Evolutionary conservation across 176 grass and related monocot species (phyloP).

Genomic region (sorghum (Sorghum bicolor)): DNA sequence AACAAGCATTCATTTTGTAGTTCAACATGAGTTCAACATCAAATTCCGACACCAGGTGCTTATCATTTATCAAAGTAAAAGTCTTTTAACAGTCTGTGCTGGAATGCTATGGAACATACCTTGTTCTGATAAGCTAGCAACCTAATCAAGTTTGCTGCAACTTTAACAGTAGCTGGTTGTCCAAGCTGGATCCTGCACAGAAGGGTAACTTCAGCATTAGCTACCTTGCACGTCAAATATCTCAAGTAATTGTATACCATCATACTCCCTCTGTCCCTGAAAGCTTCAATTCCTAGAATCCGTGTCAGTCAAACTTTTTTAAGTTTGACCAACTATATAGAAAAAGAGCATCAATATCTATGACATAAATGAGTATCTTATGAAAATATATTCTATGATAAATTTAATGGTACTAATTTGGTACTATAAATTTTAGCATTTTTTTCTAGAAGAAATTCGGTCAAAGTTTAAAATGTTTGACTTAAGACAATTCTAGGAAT

Average conservation of each 20-base stretch:
- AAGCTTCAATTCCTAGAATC: too few relatives aligned
- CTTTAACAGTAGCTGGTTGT: conserved; percentile 92
- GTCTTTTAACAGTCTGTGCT: not conserved
- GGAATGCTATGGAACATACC: conserved; percentile 44
- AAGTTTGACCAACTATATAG: too few relatives aligned
- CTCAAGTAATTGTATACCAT: not conserved
- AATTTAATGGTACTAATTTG: too few relatives aligned
- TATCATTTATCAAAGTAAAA: not conserved
- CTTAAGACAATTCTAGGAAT: too few relatives aligned
- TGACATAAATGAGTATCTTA: too few relatives aligned
- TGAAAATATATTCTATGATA: too few relatives aligned
- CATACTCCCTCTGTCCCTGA: too few relatives aligned
- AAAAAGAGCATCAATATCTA: too few relatives aligned
- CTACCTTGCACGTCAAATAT: conserved; percentile 21
- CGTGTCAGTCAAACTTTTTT: too few relatives aligned
- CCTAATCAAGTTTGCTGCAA: conserved; percentile 88
- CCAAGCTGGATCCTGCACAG: conserved; percentile 84
- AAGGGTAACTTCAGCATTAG: conserved; percentile 2
- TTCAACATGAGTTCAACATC: not conserved
- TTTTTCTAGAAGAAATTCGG: too few relatives aligned
- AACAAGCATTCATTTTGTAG: not conserved
- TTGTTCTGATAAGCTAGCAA: conserved; percentile 96
- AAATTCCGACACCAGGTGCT: not conserved
- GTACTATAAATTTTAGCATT: too few relatives aligned
- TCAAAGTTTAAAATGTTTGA: too few relatives aligned